Evolutionary conservation across 2,329 filamentous ascomycete genomes (phyloP).

Genomic region (Botrytis cinerea): DNA sequence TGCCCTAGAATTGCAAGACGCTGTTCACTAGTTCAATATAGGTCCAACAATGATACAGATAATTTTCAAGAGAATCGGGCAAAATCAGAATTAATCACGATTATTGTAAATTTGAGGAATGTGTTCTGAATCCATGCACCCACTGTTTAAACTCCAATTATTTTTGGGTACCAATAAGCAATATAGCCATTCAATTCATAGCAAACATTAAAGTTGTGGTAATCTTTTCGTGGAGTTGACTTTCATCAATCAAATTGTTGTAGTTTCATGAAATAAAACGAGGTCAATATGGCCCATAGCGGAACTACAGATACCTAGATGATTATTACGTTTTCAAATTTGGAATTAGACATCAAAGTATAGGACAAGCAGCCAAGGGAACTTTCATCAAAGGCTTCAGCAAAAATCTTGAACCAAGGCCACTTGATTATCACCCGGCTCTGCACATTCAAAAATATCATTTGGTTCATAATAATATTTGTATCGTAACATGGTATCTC

Average conservation of each 20-base stretch:
- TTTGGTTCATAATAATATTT: background rate
- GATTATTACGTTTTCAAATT: background rate
- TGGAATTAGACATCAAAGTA: background rate
- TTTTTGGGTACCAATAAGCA: background rate
- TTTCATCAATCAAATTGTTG: background rate
- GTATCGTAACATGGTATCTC: conserved; percentile 19
- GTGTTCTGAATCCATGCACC: background rate
- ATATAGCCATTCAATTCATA: background rate
- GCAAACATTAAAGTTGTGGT: background rate
- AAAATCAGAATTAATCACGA: background rate
- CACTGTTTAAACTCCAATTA: background rate
- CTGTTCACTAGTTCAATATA: background rate
- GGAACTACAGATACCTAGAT: background rate
- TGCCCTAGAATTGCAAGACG: background rate
- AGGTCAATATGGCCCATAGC: background rate
- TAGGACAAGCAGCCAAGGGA: background rate
- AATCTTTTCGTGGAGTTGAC: background rate
- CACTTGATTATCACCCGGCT: background rate
- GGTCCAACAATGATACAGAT: background rate
- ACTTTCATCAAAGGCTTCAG: background rate
- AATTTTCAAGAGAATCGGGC: background rate
- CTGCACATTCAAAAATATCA: background rate
- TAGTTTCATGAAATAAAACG: background rate
- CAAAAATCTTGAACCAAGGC: background rate
- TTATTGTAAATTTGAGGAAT: background rate